Conservation (phyloP, 202 grass and related monocot species). For the Schoenoplectus tabernaemontani region DNA sequence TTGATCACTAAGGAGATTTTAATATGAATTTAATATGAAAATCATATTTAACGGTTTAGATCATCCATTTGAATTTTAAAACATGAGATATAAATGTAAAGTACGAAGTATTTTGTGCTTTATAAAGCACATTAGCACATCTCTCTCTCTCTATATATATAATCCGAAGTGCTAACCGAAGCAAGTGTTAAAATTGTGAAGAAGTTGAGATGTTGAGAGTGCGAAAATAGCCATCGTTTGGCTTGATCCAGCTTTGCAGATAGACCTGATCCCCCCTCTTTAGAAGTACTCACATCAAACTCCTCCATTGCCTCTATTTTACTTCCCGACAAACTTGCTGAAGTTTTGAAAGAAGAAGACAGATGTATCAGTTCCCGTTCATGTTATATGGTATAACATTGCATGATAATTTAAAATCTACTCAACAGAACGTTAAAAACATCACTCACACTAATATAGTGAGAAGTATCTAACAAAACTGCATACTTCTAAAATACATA, state of each 20-base stretch:
- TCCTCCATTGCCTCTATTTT: conserved; percentile 65
- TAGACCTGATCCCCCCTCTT: conserved; percentile 38
- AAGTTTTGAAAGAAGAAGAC: conserved; percentile 3
- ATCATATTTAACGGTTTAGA: too few relatives aligned
- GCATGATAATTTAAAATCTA: neutral
- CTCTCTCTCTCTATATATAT: neutral
- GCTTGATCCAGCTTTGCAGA: conserved; percentile 49
- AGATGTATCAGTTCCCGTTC: neutral
- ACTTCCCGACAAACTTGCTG: conserved; percentile 75
- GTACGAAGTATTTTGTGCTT: too few relatives aligned
- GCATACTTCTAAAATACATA: neutral
- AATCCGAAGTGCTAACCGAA: conserved; percentile 49
- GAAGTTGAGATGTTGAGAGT: conserved; percentile 73
- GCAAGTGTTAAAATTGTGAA: conserved; percentile 71
- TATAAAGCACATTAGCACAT: too few relatives aligned
- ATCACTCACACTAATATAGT: neutral
- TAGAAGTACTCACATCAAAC: conserved; percentile 37
- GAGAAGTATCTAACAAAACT: neutral
- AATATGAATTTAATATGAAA: too few relatives aligned
- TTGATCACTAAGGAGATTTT: too few relatives aligned
- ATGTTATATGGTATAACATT: neutral
- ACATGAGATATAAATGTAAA: too few relatives aligned
- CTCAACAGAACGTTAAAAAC: neutral
- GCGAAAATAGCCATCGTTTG: conserved; percentile 77
- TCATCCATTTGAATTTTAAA: too few relatives aligned